Conservation (phyloP, 2,329 filamentous ascomycete genomes). For the Pseudocercospora macadamiae region DNA sequence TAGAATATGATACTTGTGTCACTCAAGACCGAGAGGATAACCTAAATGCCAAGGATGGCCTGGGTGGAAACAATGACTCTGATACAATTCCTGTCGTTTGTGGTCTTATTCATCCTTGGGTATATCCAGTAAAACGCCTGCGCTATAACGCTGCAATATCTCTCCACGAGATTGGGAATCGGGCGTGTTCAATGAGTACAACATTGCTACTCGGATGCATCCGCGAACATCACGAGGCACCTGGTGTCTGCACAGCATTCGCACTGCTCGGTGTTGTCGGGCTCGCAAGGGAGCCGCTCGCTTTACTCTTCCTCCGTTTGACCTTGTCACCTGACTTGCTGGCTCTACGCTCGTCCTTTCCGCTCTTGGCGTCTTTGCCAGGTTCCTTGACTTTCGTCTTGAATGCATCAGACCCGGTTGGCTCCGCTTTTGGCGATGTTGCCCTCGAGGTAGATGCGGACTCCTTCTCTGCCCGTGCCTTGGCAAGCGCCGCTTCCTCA, state of each 20-base stretch:
- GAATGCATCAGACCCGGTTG: constrained; percentile 16
- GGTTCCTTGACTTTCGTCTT: constrained; percentile 25
- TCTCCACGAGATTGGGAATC: neutral
- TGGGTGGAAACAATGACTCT: no score
- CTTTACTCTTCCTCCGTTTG: constrained; percentile 27
- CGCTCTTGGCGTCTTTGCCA: constrained; percentile 15
- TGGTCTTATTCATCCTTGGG: neutral
- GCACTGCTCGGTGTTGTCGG: constrained; percentile 26
- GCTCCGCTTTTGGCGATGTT: constrained; percentile 14
- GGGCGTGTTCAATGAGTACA: neutral
- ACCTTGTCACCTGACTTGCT: constrained; percentile 23
- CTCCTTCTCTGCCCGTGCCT: constrained; percentile 27
- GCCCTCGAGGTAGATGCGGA: constrained; percentile 16
- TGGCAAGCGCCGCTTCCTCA: constrained; percentile 36
- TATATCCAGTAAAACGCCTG: constrained; percentile 4
- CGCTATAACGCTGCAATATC: neutral
- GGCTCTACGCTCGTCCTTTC: constrained; percentile 21
- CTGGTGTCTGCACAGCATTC: constrained; percentile 15
- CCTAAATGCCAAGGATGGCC: no score
- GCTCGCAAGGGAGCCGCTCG: constrained; percentile 20
- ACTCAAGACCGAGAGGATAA: no score
- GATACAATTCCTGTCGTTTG: neutral
- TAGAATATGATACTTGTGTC: no score
- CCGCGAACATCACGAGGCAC: constrained; percentile 11
- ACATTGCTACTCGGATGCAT: neutral